These are phyloP conservation scores for Sclerotinia minor DNA, from an alignment of 2,329 filamentous ascomycete species.

Conservation along the genomic window DNA sequence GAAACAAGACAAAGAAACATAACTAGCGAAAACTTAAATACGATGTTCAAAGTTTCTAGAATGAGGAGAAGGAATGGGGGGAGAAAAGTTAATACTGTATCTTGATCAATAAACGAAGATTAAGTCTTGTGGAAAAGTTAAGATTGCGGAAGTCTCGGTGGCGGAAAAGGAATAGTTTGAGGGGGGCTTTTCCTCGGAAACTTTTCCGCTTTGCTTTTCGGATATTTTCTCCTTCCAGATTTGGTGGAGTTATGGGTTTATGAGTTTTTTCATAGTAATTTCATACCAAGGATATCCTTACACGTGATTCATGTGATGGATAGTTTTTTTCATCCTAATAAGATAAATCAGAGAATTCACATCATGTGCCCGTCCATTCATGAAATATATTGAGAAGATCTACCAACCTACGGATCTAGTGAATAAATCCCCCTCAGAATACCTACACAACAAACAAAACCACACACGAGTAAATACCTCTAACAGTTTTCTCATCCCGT, in stretches of 20 bases:
- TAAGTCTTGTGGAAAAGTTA: not conserved
- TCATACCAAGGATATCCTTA: not conserved
- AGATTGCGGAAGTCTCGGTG: constrained; percentile 1
- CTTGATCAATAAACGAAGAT: not conserved
- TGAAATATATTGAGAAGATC: not conserved
- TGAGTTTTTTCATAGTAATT: no score
- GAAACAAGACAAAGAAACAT: no score
- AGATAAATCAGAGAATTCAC: no score
- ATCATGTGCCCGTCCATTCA: no score
- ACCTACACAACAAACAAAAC: not conserved
- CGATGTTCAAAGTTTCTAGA: no score
- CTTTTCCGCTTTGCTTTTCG: not conserved
- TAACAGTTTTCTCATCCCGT: not conserved
- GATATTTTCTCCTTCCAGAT: not conserved
- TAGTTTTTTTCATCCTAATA: no score
- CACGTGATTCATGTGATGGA: not conserved
- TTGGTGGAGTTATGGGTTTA: not conserved
- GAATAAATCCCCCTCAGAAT: no score
- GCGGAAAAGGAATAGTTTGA: not conserved
- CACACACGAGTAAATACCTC: no score
- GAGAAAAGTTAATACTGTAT: not conserved
- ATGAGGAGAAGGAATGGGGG: no score
- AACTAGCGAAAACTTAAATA: no score
- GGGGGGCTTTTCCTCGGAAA: not conserved
- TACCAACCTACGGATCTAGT: no score